Base-by-base conservation (phyloP, 345 rosid genomes). In the Citrus sp. region DNA sequence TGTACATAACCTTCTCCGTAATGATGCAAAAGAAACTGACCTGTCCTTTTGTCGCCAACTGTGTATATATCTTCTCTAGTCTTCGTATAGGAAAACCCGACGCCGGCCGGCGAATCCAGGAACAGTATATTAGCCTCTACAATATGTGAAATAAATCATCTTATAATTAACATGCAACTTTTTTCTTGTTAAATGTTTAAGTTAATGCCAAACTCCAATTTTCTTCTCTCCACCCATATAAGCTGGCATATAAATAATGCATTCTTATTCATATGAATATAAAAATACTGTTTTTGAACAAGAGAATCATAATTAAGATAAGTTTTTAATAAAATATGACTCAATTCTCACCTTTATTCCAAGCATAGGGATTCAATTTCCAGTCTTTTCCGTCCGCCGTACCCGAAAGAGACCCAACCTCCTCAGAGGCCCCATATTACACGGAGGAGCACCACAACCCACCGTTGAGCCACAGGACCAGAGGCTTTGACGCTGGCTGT, bases 381-480 rank as follows among this genome's bases (percentile, higher is more conserved):
- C 4, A 93, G 93, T 34, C 86, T 80, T 79, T 84, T 87, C 9
- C 94, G 4, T 95, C 86, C 91, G 77, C 35, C 82, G 83, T 16
- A 89, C 88, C 13, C 94, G 85, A 82, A 95, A 95, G 0, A n/a
- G 99, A 97, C n/a, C 99, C 99, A 4, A 95, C 86, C 80, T 95
- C 99, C 79, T 95, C 97, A 0, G 93, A 91, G 35, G 96, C 97
- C 32, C 99, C 97, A 0, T 89, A 93, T 4, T 92, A 98, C 24
- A 93, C 81, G 0, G 98, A 95, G 0, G 98, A 95, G 78, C 98
- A 95, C 9, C 98, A 97, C 0, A 97, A 98, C 69, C 98, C 98
- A 38, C 98, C 98, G 73, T 92, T 93, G 76, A 95, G 95, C 98
- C 98, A 92, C 22, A 93, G 62, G 13, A 93, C 89, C 46, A 93